Conservation (phyloP, 306 rosid genomes). For the Malus sylvestris region DNA sequence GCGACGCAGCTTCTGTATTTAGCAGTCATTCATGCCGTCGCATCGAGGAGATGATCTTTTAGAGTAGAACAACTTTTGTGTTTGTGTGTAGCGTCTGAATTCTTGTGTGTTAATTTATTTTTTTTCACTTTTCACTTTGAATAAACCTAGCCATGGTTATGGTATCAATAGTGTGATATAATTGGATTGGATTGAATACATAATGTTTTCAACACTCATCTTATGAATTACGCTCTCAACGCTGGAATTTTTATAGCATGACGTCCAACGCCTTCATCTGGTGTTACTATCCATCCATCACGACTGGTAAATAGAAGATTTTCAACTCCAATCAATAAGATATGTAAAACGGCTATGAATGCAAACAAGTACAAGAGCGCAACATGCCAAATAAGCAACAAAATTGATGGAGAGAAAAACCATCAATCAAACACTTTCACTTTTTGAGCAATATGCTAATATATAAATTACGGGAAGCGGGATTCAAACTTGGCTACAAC, state of each 20-base stretch:
- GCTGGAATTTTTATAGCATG: too few species aligned
- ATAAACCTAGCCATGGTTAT: conserved; percentile 7
- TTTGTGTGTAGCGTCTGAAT: neutral
- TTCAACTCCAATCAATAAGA: neutral
- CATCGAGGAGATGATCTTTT: conserved; percentile 22
- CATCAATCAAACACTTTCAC: neutral
- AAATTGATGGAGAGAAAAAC: neutral
- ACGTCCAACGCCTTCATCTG: too few species aligned
- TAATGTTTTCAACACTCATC: too few species aligned
- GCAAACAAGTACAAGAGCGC: neutral
- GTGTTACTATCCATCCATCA: too few species aligned
- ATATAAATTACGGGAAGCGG: neutral
- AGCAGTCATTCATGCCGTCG: conserved; percentile 56
- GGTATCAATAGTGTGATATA: conserved; percentile 26
- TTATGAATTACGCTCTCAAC: too few species aligned
- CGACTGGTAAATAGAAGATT: neutral
- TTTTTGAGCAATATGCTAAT: neutral
- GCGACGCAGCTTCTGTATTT: conserved; percentile 79
- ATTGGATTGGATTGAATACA: conserved; percentile 7
- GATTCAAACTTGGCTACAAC: neutral
- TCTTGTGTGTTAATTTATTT: neutral
- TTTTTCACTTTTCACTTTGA: neutral
- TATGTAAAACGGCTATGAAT: neutral
- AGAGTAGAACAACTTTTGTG: neutral
- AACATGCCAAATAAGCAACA: neutral